These are phyloP conservation scores for Penicillium corylophilum DNA, from an alignment of 2,329 filamentous ascomycete genomes.

Conservation along the genomic window DNA sequence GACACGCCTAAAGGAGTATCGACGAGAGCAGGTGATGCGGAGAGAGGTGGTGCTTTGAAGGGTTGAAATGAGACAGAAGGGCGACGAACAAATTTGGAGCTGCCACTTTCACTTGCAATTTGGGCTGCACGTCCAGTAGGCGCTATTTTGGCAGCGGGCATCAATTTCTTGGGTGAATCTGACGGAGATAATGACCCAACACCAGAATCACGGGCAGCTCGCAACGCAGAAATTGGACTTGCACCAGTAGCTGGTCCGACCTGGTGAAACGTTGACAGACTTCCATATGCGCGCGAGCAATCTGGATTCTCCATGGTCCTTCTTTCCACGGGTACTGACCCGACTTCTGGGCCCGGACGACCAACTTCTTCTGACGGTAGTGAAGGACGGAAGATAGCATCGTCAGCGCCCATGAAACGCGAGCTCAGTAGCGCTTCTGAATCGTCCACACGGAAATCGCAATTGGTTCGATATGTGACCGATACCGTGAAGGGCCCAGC, in stretches of 20 bases:
- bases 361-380: constrained; percentile 55
- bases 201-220: constrained; percentile 60
- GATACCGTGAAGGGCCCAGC: constrained; percentile 79
- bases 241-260: constrained; percentile 74
- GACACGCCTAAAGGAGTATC: constrained; percentile 52
- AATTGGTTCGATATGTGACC: constrained; percentile 82
- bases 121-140: constrained; percentile 33
- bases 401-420: constrained; percentile 87
- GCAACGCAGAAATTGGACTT: constrained; percentile 81
- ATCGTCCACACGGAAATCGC: constrained; percentile 87
- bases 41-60: constrained; percentile 95
- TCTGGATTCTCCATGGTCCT: constrained; percentile 54
- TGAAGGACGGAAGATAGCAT: constrained; percentile 81
- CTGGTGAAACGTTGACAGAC: constrained; percentile 80
- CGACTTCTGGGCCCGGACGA: constrained; percentile 54
- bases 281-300: constrained; percentile 79
- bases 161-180: constrained; percentile 51
- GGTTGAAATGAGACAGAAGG: constrained; percentile 89
- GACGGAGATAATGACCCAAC: constrained; percentile 52
- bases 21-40: constrained; percentile 71
- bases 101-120: constrained; percentile 47
- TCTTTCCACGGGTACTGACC: constrained; percentile 70
- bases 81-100: constrained; percentile 59
- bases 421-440: constrained; percentile 88
- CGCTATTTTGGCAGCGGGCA: constrained; percentile 37